Base-by-base conservation (phyloP, 495 filamentous ascomycete genomes). In the Evansstolkia leycettana region DNA sequence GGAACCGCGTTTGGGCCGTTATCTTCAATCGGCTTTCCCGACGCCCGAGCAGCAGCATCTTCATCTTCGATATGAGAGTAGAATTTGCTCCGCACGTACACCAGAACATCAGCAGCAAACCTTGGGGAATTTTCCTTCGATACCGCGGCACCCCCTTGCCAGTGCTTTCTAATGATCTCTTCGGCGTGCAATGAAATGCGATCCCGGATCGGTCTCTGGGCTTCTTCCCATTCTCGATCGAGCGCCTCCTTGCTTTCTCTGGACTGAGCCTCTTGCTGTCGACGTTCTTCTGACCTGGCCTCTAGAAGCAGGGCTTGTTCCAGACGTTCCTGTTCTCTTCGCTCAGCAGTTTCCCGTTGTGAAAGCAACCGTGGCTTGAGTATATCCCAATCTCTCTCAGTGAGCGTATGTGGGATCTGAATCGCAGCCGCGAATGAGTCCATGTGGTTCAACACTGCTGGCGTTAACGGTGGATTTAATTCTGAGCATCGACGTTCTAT, bases 381-480 rank as follows among this genome's bases (percentile, higher is more conserved):
- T 17, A 75, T 45, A 28, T 71, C 59, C 80, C 80, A 86, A 0
- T 70, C 72, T 14, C 59, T 52, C 29, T 84, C 79, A 40, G 70
- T 73, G 29, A 87, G 54, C 17, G 73, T 70, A 13, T 64, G 56
- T 11, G 70, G 64, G 29, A 84, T 81, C 26, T 81, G 72, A 24
- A 77, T 65, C 10, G 82, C 76, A 10, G 77, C 77, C 42, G 78
- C 71, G 41, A 81, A 85, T 0, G 80, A 71, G 7, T 76, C 70
- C 48, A 84, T 78, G 38, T 76, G 74, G 26, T 60, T 62, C 24
- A 86, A 60, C 10, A 82, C 55, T 38, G 60, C 58, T 19, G 75
- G 50, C 15, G 54, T 45, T 28, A 87, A 48, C 12, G 80, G 77
- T 10, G 80, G 82, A 24, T 72, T 47, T 11, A 87, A 54, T 17